These are phyloP conservation scores for Papiliotrema flavescens DNA, from an alignment of 1,284 basidiomycete species.

Conservation along the genomic window DNA sequence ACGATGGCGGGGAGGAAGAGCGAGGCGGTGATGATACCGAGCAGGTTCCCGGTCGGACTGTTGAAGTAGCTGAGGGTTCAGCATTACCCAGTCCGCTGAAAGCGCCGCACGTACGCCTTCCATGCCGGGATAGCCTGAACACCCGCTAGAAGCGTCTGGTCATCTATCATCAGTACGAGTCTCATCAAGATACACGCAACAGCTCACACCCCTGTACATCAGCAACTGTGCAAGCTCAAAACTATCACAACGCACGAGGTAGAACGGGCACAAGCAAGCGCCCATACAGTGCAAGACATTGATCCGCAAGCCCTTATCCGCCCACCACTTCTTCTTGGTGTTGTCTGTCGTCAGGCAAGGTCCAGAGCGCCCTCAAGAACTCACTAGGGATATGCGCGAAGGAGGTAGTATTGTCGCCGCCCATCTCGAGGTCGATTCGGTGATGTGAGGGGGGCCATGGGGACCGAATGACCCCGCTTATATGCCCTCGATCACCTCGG, in stretches of 20 bases:
- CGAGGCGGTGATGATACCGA: conserved; percentile 12
- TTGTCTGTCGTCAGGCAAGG: conserved; percentile 8
- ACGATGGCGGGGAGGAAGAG: conserved; percentile 9
- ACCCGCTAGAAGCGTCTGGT: conserved; percentile 11
- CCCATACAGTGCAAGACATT: conserved; percentile 11
- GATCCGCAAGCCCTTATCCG: conserved; percentile 8
- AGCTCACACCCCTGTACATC: neutral
- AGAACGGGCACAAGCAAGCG: conserved; percentile 13
- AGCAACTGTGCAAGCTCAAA: neutral
- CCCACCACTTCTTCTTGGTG: conserved; percentile 14
- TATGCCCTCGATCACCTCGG: too few relatives aligned
- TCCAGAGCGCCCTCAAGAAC: neutral
- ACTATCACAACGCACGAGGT: conserved; percentile 10
- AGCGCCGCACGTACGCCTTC: neutral
- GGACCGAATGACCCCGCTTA: too few relatives aligned
- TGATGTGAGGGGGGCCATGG: too few relatives aligned
- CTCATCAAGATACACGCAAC: neutral
- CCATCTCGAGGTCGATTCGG: neutral
- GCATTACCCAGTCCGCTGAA: neutral
- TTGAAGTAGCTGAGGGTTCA: conserved; percentile 9
- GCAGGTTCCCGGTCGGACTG: conserved; percentile 6
- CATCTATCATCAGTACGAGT: conserved; percentile 2
- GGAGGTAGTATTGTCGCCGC: neutral
- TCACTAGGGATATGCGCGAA: conserved; percentile 3
- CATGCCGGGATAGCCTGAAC: conserved; percentile 12